A percentile compares a stretch with the other conserved stretches of the same genome.
phyloP scores from a whole-genome alignment of 192 early-diverging fungal genomes.

The Linnemannia schmuckeri region DNA sequence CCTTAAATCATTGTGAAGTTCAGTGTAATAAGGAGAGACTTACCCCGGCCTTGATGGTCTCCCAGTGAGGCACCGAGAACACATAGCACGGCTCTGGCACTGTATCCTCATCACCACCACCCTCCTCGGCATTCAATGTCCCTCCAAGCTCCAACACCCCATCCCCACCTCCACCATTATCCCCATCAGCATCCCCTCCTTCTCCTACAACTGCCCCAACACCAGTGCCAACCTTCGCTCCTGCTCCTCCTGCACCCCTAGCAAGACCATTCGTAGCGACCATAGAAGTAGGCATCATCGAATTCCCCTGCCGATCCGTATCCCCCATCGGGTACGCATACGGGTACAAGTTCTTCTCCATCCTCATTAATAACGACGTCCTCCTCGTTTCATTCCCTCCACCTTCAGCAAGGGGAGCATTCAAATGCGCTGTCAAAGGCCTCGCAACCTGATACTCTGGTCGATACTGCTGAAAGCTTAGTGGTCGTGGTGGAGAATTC shows the following conservation, averaged over 20 bases:
- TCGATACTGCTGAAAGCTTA: background rate
- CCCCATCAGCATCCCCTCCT: background rate
- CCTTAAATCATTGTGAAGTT: background rate
- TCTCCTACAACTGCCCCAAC: background rate
- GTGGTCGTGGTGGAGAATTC: background rate
- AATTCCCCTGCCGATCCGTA: background rate
- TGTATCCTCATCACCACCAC: background rate
- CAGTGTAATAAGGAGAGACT: background rate
- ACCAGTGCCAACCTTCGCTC: background rate
- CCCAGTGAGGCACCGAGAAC: slow-evolving; percentile 17
- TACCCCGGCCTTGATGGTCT: slow-evolving; percentile 39
- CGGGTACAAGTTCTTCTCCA: background rate
- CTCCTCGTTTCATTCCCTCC: background rate
- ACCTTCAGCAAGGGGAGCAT: background rate
- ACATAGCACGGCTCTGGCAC: background rate
- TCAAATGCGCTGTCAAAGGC: background rate
- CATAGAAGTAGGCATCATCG: background rate
- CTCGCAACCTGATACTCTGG: background rate
- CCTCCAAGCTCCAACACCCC: background rate
- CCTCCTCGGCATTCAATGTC: background rate
- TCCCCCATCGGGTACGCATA: background rate
- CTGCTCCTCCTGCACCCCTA: background rate
- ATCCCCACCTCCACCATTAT: background rate
- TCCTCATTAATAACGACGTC: background rate
- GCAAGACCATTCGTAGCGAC: background rate